Base-by-base conservation (phyloP, 2,329 filamentous ascomycete species). In the Mycosphaerelloides madeirae region DNA sequence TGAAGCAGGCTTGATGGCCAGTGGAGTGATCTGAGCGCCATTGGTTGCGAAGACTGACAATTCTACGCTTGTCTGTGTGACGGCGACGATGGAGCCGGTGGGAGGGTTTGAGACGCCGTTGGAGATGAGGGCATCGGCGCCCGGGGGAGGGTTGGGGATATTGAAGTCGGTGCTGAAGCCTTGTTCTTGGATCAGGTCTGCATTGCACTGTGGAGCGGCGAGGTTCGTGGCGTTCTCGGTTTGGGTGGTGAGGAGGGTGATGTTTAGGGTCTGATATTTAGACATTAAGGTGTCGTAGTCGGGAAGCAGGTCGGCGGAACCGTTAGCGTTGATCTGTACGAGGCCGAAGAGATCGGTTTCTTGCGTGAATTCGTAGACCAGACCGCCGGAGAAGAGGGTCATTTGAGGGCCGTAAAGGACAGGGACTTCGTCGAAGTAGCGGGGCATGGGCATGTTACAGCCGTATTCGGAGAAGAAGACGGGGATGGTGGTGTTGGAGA, bases 381-480 rank as follows among this genome's bases (percentile, higher is more conserved):
- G 74, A 52, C 85, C 86, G 51, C 87, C 87, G 43, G 81, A 83
- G 60, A 91, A 81, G 44, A 80, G 72, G 14, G 72, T 82, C 84
- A 91, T 89, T 52, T 87, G 58, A 31, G 73, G 59, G 44, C 84
- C 77, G 66, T 91, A 91, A 54, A 93, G 80, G 50, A 81, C 73
- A 43, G 72, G 74, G 11, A 88, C 83, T 68, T 93, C 87, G 54
- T 84, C 83, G 70, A 89, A 93, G 57, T 81, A 68, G 55, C 87
- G 84, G 12, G 84, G 82, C n/a, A 70, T 64, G 12, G 81, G 79
- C 29, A 75, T 72, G 71, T 89, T 91, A 78, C 87, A 91, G 49
- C 87, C 87, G 57, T 81, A 83, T 62, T 93, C 87, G 52, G 83
- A 87, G 73, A 87, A 90, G 75, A 91, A 91, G 57, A 90, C 75